These are phyloP conservation scores for Truncatella angustata DNA, from an alignment of 2,329 filamentous ascomycete species.

Conservation along the genomic window DNA sequence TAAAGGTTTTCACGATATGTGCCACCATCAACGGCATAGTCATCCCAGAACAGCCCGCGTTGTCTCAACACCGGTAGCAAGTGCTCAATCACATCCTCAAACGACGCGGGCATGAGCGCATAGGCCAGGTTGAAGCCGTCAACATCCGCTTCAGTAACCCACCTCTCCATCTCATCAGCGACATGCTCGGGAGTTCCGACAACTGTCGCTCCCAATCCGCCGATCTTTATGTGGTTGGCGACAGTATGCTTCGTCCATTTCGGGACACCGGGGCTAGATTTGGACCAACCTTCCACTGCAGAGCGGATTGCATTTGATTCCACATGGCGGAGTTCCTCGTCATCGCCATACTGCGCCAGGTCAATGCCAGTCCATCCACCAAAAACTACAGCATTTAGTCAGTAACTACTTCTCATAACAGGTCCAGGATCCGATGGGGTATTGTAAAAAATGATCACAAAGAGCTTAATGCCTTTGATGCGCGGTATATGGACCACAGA, in stretches of 20 bases:
- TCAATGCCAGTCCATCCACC: conserved; percentile 10
- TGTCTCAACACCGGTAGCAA: background rate
- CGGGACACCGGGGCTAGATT: conserved; percentile 2
- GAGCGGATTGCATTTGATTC: conserved; percentile 9
- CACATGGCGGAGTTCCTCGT: conserved; percentile 7
- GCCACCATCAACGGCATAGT: conserved; percentile 7
- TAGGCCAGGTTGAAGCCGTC: conserved; percentile 9
- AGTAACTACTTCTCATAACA: no score
- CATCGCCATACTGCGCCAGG: conserved; percentile 7
- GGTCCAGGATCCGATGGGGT: no score
- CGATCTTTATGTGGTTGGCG: conserved; percentile 10
- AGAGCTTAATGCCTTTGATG: no score
- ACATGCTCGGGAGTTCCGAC: conserved; percentile 8
- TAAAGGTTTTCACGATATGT: conserved; percentile 8
- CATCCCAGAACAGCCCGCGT: conserved; percentile 6
- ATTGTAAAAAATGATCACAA: no score
- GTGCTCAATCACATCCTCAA: conserved; percentile 8
- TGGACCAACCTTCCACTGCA: conserved; percentile 8
- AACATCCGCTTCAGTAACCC: conserved; percentile 6
- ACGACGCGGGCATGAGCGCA: conserved; percentile 5
- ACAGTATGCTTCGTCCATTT: conserved; percentile 10
- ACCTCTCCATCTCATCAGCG: conserved; percentile 9
- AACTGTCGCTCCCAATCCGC: conserved; percentile 6
- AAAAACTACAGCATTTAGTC: no score
- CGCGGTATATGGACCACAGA: no score